These are phyloP conservation scores for Lithocarpus polystachyus DNA, from an alignment of 306 rosid genomes.

Conservation along the genomic window DNA sequence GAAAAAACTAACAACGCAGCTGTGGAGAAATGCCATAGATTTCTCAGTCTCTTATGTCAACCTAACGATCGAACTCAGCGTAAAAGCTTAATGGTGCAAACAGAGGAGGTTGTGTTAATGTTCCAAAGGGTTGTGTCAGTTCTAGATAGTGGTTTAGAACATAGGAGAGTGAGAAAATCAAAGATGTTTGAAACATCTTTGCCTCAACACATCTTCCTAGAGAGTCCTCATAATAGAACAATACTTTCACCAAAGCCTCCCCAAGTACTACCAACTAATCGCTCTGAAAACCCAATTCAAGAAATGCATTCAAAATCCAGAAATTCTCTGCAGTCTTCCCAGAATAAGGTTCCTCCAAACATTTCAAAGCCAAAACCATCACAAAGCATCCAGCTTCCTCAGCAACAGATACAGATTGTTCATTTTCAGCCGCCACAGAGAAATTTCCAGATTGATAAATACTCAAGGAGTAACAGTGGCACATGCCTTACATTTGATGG, in stretches of 20 bases:
- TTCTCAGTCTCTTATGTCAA: slow-evolving; percentile 53
- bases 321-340: not conserved
- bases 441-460: slow-evolving; percentile 76
- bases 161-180: slow-evolving; percentile 73
- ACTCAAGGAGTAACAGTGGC: slow-evolving; percentile 64
- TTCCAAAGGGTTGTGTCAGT: slow-evolving; percentile 84
- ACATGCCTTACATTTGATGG: slow-evolving; percentile 78
- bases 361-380: slow-evolving; percentile 48
- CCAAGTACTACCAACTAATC: slow-evolving; percentile 39
- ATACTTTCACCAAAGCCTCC: slow-evolving; percentile 33
- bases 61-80: slow-evolving; percentile 57
- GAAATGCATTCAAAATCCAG: slow-evolving; percentile 52
- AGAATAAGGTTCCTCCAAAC: slow-evolving; percentile 48
- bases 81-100: slow-evolving; percentile 59
- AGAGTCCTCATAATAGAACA: slow-evolving; percentile 49
- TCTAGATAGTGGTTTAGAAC: slow-evolving; percentile 67
- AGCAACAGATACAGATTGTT: slow-evolving; percentile 55
- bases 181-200: slow-evolving; percentile 51
- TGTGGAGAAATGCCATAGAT: slow-evolving; percentile 74
- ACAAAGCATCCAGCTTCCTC: slow-evolving; percentile 43
- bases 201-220: slow-evolving; percentile 59
- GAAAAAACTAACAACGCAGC: slow-evolving; percentile 80
- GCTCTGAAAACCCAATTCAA: slow-evolving; percentile 44
- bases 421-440: slow-evolving; percentile 56
- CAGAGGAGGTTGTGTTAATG: slow-evolving; percentile 75